These are phyloP conservation scores for Aspergillus affinis DNA, from an alignment of 495 filamentous ascomycete genomes.

Conservation along the genomic window DNA sequence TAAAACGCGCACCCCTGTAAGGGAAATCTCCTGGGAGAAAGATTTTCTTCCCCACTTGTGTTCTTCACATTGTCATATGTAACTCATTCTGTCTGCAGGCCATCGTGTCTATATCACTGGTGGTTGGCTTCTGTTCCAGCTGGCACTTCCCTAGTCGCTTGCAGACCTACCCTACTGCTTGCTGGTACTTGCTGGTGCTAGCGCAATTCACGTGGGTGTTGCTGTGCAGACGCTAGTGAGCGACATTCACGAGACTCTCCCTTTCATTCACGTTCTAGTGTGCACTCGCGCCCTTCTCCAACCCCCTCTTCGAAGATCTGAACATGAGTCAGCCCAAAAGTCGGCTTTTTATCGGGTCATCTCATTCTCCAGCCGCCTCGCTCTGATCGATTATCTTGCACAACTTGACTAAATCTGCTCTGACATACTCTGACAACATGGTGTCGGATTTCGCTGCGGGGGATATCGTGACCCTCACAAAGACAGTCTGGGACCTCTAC, in stretches of 20 bases:
- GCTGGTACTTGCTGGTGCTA: too few species aligned
- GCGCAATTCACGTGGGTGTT: background rate
- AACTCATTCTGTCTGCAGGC: background rate
- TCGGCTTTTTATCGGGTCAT: background rate
- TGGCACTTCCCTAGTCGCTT: background rate
- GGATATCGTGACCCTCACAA: constrained; percentile 33
- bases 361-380: background rate
- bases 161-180: background rate
- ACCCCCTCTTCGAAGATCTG: background rate
- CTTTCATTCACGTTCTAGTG: background rate
- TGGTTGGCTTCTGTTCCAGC: background rate
- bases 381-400: background rate
- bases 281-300: background rate
- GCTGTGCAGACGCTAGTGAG: background rate
- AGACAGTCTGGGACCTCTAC: constrained; percentile 38
- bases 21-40: too few species aligned
- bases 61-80: background rate
- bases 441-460: constrained; percentile 25
- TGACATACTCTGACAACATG: constrained; percentile 16
- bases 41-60: background rate
- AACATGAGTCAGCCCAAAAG: background rate
- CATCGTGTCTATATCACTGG: background rate
- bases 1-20: background rate
- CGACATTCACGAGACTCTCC: background rate
- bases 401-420: background rate